phyloP scores from a whole-genome alignment of 371 early-diverging fungal genomes.

The Mucor lusitanicus region DNA sequence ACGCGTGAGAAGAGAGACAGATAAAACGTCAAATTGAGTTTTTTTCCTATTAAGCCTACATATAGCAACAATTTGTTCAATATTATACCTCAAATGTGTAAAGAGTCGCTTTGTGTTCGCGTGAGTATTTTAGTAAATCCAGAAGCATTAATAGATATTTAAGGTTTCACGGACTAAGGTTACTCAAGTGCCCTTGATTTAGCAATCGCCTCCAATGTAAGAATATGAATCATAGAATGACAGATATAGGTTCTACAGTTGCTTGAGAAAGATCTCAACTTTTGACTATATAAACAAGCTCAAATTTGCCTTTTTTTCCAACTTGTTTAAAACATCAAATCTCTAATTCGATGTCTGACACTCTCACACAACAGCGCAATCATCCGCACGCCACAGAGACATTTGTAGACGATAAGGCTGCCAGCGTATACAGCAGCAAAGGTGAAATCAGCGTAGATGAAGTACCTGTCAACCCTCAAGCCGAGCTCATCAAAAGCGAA shows the following conservation, averaged over 20 bases:
- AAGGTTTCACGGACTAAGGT: background rate
- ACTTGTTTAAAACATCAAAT: background rate
- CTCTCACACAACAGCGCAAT: background rate
- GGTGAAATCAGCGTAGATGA: constrained; percentile 1
- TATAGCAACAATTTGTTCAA: background rate
- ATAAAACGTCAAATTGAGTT: background rate
- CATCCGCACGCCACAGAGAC: background rate
- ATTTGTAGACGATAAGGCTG: constrained; percentile 9
- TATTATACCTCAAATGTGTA: background rate
- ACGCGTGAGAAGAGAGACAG: background rate
- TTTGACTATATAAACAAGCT: background rate
- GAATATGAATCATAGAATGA: background rate
- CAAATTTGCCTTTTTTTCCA: background rate
- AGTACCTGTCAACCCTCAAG: background rate
- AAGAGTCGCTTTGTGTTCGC: background rate
- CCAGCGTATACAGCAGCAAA: constrained; percentile 8
- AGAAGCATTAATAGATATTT: background rate
- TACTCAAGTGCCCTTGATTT: background rate
- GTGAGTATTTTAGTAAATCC: background rate
- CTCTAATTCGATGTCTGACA: background rate
- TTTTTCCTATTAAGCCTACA: background rate
- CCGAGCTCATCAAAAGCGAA: constrained; percentile 12
- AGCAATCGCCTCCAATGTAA: background rate
- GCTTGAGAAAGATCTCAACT: background rate
- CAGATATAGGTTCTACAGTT: background rate